Evolutionary conservation across 2,329 filamentous ascomycete species (phyloP).

Genomic region (Cladophialophora chaetospira): DNA sequence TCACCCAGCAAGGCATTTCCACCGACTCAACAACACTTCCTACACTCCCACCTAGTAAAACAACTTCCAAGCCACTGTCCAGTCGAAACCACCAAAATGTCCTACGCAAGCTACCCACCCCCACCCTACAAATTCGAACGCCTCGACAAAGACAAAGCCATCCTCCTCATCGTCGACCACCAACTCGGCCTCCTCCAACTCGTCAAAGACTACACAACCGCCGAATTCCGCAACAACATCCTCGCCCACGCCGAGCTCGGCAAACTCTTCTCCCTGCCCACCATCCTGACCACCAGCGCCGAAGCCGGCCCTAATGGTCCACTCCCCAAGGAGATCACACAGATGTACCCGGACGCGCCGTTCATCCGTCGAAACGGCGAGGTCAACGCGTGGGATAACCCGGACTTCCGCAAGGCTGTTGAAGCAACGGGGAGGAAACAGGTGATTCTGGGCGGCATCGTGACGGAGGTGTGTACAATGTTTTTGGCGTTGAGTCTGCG

Average conservation of each 20-base stretch:
- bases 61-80: neutral
- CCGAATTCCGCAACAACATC: slow-evolving; percentile 67
- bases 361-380: slow-evolving; percentile 70
- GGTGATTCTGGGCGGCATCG: slow-evolving; percentile 70
- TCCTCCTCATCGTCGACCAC: slow-evolving; percentile 37
- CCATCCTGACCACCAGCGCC: slow-evolving; percentile 70
- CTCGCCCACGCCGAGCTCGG: slow-evolving; percentile 68
- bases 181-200: slow-evolving; percentile 42
- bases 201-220: slow-evolving; percentile 67
- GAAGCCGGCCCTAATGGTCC: slow-evolving; percentile 71
- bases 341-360: slow-evolving; percentile 67
- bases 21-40: neutral
- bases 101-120: neutral
- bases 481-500: slow-evolving; percentile 73
- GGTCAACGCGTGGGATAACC: slow-evolving; percentile 76
- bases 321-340: slow-evolving; percentile 67
- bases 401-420: slow-evolving; percentile 67
- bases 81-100: neutral
- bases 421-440: slow-evolving; percentile 67
- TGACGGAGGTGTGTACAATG: slow-evolving; percentile 70
- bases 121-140: slow-evolving; percentile 23
- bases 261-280: slow-evolving; percentile 67
- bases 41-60: neutral
- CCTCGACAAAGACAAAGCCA: slow-evolving; percentile 31
- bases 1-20: neutral